Percentiles rank a stretch among this genome's conserved stretches.
Conservation (phyloP, 371 early-diverging fungal genomes). For the Mucor mucedo region DNA sequence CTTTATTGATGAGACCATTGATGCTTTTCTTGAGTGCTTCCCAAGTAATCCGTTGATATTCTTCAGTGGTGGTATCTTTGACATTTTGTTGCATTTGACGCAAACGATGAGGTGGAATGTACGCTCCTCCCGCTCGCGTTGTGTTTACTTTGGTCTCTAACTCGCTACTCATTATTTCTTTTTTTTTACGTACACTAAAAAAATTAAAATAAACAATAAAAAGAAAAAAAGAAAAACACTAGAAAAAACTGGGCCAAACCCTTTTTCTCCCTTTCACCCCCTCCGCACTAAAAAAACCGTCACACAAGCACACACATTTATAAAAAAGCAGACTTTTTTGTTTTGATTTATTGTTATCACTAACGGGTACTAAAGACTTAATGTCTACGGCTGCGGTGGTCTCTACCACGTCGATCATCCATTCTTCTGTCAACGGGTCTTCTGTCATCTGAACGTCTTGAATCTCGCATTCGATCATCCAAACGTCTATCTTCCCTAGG, state of each 20-base stretch:
- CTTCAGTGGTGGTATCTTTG: constrained; percentile 74
- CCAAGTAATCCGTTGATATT: constrained; percentile 92
- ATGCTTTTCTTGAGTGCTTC: constrained; percentile 94
- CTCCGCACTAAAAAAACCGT: not conserved
- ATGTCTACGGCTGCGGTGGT: constrained; percentile 28
- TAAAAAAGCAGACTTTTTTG: no score
- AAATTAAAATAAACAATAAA: not conserved
- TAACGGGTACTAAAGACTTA: not conserved
- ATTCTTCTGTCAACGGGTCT: constrained; percentile 22
- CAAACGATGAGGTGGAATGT: constrained; percentile 91
- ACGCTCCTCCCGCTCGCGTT: constrained; percentile 80
- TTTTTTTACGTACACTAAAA: not conserved
- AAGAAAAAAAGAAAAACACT: not conserved
- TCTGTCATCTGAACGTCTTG: constrained; percentile 26
- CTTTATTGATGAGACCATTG: constrained; percentile 96
- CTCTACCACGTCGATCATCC: constrained; percentile 31
- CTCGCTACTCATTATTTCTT: constrained; percentile 11
- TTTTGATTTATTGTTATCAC: no score
- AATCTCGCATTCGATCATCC: constrained; percentile 31
- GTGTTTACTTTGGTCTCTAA: constrained; percentile 21
- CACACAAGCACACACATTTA: not conserved
- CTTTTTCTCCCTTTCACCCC: no score
- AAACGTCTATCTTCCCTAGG: constrained; percentile 10
- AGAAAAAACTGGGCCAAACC: not conserved
- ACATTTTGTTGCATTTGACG: constrained; percentile 83